These are phyloP conservation scores for Scutellaria barbata DNA, from an alignment of 257 asterid species.

Conservation along the genomic window DNA sequence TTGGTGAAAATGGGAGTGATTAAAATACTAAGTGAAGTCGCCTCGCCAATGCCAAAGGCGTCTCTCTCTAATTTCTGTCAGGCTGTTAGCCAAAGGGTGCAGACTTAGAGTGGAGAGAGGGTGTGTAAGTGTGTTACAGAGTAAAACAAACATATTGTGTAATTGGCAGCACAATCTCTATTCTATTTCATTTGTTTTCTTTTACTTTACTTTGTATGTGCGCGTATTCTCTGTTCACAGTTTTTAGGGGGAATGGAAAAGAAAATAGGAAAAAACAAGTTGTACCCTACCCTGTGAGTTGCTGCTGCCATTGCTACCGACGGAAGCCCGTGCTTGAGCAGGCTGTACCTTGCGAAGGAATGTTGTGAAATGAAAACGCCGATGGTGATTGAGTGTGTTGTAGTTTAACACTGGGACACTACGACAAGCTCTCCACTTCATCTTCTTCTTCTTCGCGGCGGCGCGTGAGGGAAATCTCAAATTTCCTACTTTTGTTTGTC, in stretches of 20 bases:
- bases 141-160: not conserved
- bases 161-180: not conserved
- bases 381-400: slow-evolving; percentile 43
- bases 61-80: too few relatives aligned
- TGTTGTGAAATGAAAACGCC: slow-evolving; percentile 57
- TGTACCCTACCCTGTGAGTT: slow-evolving; percentile 60
- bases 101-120: too few relatives aligned
- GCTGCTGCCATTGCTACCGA: slow-evolving; percentile 49
- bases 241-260: not conserved
- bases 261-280: not conserved
- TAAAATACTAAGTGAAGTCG: too few relatives aligned
- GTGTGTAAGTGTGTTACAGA: too few relatives aligned
- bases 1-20: too few relatives aligned
- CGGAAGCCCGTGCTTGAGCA: slow-evolving; percentile 54
- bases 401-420: slow-evolving; percentile 40
- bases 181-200: not conserved
- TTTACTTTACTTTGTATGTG: not conserved
- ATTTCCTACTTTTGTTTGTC: not conserved
- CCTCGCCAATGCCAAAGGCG: too few relatives aligned
- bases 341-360: slow-evolving; percentile 68
- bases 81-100: too few relatives aligned
- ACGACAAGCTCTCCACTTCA: slow-evolving; percentile 58
- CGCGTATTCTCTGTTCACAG: not conserved
- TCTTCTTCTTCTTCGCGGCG: slow-evolving; percentile 45
- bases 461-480: slow-evolving; percentile 22